Percentiles rank a stretch among this genome's conserved stretches.
These are phyloP conservation scores for Calonectria pteridis DNA, from an alignment of 2,329 filamentous ascomycete species.

Conservation along the genomic window DNA sequence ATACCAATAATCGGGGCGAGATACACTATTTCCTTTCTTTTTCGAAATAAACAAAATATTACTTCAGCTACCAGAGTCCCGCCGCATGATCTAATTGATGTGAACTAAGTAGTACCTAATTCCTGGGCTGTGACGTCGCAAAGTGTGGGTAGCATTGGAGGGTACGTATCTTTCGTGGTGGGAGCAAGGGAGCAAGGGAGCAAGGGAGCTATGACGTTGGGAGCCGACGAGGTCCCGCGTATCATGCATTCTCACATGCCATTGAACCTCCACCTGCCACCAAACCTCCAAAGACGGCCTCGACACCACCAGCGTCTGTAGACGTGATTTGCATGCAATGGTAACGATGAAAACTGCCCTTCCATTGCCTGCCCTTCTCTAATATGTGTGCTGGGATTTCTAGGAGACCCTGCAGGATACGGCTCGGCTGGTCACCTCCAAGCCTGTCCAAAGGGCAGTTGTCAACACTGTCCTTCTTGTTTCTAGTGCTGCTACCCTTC, in stretches of 20 bases:
- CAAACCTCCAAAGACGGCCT: slow-evolving; percentile 20
- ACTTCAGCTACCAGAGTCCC: background rate
- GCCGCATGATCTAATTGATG: background rate
- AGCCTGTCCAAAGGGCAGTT: slow-evolving; percentile 62
- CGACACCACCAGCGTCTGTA: slow-evolving; percentile 21
- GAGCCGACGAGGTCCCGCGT: slow-evolving; percentile 30
- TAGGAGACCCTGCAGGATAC: slow-evolving; percentile 54
- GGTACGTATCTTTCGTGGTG: slow-evolving; percentile 34
- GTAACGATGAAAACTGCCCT: slow-evolving; percentile 23
- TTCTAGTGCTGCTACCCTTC: slow-evolving; percentile 57
- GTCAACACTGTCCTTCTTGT: slow-evolving; percentile 61
- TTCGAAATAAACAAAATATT: background rate
- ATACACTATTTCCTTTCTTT: slow-evolving; percentile 8
- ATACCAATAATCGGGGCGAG: slow-evolving; percentile 19
- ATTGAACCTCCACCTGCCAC: slow-evolving; percentile 23
- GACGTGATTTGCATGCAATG: slow-evolving; percentile 31
- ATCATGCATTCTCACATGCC: slow-evolving; percentile 39
- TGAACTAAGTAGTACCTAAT: background rate
- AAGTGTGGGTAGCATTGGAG: background rate
- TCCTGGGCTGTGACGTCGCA: background rate
- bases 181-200: no score
- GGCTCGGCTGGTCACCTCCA: slow-evolving; percentile 60
- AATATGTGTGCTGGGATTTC: background rate
- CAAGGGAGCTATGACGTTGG: slow-evolving; percentile 38
- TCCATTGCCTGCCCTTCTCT: background rate